Conservation (phyloP, 768 basidiomycete species). For the Mrakia blollopis region DNA sequence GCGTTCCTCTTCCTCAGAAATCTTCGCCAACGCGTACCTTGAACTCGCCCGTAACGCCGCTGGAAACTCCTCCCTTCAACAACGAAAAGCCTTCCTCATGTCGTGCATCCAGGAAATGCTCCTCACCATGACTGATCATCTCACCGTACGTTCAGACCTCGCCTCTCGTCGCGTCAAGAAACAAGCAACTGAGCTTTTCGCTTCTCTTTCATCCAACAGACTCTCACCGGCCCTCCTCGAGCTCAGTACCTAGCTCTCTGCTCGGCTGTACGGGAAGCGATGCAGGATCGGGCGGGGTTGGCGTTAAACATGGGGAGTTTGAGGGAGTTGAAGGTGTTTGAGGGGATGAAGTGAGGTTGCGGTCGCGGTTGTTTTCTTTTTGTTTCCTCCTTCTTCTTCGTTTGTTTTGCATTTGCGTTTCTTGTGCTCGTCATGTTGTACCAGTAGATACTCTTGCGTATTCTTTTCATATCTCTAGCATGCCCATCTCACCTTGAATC, state of each 20-base stretch:
- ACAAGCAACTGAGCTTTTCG: not conserved
- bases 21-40: slow-evolving; percentile 48
- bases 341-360: not conserved
- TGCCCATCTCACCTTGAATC: too few species aligned
- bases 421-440: too few species aligned
- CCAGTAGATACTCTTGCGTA: too few species aligned
- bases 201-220: not conserved
- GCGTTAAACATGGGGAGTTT: not conserved
- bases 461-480: too few species aligned
- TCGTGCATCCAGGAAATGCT: slow-evolving; percentile 26
- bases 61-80: slow-evolving; percentile 14
- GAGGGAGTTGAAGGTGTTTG: not conserved
- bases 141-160: not conserved
- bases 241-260: slow-evolving; percentile 1
- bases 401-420: too few species aligned
- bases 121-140: slow-evolving; percentile 14
- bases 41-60: slow-evolving; percentile 14
- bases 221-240: not conserved
- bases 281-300: not conserved
- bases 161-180: not conserved
- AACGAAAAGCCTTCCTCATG: slow-evolving; percentile 21
- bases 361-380: too few species aligned
- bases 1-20: slow-evolving; percentile 44
- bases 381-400: too few species aligned
- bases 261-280: not conserved